These are phyloP conservation scores for Phaeosphaeriaceae sp. DNA, from an alignment of 2,329 filamentous ascomycete genomes.

Conservation along the genomic window DNA sequence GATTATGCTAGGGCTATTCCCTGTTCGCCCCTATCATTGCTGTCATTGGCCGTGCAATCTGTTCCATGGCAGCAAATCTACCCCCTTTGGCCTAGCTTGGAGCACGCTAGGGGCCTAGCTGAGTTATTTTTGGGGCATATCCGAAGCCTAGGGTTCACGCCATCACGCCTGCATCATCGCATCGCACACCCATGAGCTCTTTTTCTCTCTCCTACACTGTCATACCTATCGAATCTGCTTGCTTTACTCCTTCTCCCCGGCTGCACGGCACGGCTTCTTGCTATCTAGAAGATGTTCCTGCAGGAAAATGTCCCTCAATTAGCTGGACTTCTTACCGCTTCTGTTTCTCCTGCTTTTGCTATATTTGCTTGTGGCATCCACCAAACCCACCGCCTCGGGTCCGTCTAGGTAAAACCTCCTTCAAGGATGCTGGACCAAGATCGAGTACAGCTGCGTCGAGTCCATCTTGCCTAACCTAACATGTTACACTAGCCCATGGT, in stretches of 20 bases:
- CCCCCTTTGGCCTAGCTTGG: slow-evolving; percentile 9
- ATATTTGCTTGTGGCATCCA: slow-evolving; percentile 19
- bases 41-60: slow-evolving; percentile 18
- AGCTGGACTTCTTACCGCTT: slow-evolving; percentile 18
- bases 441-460: not conserved
- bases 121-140: slow-evolving; percentile 42
- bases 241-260: slow-evolving; percentile 11
- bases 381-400: slow-evolving; percentile 2
- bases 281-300: slow-evolving; percentile 18
- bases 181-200: slow-evolving; percentile 10
- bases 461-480: not conserved
- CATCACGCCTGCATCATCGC: slow-evolving; percentile 2
- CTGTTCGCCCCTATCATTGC: slow-evolving; percentile 8
- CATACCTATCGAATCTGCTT: slow-evolving; percentile 12
- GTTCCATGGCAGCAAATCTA: slow-evolving; percentile 6
- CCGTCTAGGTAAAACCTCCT: not conserved
- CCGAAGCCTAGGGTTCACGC: slow-evolving; percentile 11
- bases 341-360: slow-evolving; percentile 15
- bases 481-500: not conserved
- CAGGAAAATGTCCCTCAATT: slow-evolving; percentile 22
- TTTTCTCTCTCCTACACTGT: slow-evolving; percentile 12
- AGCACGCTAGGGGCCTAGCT: slow-evolving; percentile 15
- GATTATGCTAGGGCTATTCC: slow-evolving; percentile 1
- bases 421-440: too few relatives aligned
- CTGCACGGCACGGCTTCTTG: slow-evolving; percentile 9